phyloP scores from a whole-genome alignment of 2,329 filamentous ascomycete genomes.

The Colletotrichum sp. region DNA sequence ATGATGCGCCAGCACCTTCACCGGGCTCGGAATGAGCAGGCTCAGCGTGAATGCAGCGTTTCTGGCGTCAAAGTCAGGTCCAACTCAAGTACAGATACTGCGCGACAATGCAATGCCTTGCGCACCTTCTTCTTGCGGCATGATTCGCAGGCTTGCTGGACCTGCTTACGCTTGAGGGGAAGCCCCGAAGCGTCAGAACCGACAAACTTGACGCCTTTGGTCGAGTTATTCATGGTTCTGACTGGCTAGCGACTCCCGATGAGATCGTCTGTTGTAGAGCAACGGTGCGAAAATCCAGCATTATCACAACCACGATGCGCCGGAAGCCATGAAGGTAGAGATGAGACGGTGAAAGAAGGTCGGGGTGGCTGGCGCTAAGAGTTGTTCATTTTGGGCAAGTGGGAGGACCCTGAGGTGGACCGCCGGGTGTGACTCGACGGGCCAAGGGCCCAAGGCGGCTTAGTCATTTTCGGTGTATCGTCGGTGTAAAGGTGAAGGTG shows the following conservation, averaged over 20 bases:
- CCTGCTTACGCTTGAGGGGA: slow-evolving; percentile 64
- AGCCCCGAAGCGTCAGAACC: slow-evolving; percentile 58
- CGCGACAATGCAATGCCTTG: background rate
- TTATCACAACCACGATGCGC: background rate
- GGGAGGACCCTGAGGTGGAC: background rate
- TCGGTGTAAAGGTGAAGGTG: background rate
- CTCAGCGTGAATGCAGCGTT: slow-evolving; percentile 49
- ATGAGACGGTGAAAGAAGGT: slow-evolving; percentile 1
- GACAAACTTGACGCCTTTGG: slow-evolving; percentile 57
- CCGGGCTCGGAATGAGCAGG: slow-evolving; percentile 17
- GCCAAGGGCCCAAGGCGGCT: background rate
- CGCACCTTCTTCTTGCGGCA: slow-evolving; percentile 61
- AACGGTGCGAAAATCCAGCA: background rate
- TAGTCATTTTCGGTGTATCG: slow-evolving; percentile 17
- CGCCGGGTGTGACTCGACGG: slow-evolving; percentile 8
- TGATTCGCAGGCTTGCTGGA: slow-evolving; percentile 59
- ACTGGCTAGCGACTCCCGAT: background rate
- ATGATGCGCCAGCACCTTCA: background rate
- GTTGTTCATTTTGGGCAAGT: background rate
- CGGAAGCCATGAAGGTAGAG: background rate
- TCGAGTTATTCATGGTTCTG: slow-evolving; percentile 17
- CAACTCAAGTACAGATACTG: background rate
- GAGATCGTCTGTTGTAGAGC: background rate
- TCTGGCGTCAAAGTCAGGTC: slow-evolving; percentile 29
- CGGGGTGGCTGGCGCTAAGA: background rate